Evolutionary conservation across 2,329 filamentous ascomycete genomes (phyloP).

Genomic region (Fusarium guadeloupense): DNA sequence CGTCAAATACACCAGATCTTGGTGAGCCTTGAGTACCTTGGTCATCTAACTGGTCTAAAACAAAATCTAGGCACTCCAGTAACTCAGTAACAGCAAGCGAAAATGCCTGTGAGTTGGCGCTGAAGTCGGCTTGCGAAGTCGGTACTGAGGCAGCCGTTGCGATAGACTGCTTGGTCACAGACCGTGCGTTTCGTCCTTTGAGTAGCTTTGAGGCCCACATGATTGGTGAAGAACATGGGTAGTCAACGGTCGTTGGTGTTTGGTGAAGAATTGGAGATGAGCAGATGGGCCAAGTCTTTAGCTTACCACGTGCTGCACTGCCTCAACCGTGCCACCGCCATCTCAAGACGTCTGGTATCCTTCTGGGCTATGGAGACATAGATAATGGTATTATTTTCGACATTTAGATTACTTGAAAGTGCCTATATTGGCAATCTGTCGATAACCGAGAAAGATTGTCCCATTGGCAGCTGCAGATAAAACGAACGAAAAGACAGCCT

Average conservation of each 20-base stretch:
- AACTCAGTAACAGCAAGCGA: conserved; percentile 35
- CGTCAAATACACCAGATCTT: too few relatives aligned
- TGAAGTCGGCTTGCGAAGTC: conserved; percentile 11
- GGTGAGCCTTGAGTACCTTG: too few relatives aligned
- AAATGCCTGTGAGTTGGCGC: conserved; percentile 36
- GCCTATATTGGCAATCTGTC: too few relatives aligned
- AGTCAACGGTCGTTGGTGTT: not conserved
- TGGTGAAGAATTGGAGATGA: not conserved
- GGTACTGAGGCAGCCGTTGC: conserved; percentile 5
- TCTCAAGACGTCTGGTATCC: too few relatives aligned
- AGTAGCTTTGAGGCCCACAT: conserved; percentile 12
- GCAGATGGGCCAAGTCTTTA: not conserved
- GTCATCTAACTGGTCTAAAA: conserved; percentile 33
- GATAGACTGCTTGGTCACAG: not conserved
- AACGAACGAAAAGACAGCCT: too few relatives aligned
- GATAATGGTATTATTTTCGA: too few relatives aligned
- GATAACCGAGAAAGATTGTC: too few relatives aligned
- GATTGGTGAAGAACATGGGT: too few relatives aligned
- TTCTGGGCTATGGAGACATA: too few relatives aligned
- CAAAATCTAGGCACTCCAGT: conserved; percentile 33
- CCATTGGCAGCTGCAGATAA: too few relatives aligned
- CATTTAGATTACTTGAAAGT: too few relatives aligned
- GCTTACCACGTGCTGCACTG: conserved; percentile 2
- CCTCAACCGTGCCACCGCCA: not conserved
- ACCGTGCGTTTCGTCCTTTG: not conserved